phyloP scores from a whole-genome alignment of 1,284 basidiomycete genomes.

The Trichosporon faecale region DNA sequence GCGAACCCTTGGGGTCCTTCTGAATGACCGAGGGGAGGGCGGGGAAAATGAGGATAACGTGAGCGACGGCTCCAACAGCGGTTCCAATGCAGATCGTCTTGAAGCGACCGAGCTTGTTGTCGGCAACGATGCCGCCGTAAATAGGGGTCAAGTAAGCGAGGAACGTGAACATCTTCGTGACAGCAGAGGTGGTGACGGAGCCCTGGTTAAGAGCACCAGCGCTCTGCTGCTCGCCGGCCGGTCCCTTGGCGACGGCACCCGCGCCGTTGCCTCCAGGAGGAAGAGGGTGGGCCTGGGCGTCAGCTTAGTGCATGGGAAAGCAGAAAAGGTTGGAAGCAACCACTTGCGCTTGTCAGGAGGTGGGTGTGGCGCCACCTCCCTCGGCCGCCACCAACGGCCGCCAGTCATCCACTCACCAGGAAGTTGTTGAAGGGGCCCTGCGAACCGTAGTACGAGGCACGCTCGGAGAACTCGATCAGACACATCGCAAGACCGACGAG shows the following conservation, averaged over 20 bases:
- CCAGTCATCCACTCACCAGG: constrained; percentile 18
- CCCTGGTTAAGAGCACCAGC: constrained; percentile 57
- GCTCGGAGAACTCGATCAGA: constrained; percentile 49
- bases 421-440: constrained; percentile 30
- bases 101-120: constrained; percentile 64
- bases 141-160: constrained; percentile 38
- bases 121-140: constrained; percentile 59
- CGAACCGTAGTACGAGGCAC: constrained; percentile 30
- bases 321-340: too few relatives aligned
- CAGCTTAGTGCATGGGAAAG: neutral
- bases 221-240: constrained; percentile 57
- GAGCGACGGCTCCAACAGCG: constrained; percentile 41
- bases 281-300: constrained; percentile 51
- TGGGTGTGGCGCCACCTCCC: neutral
- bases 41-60: constrained; percentile 45
- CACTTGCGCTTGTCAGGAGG: too few relatives aligned
- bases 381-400: neutral
- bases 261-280: constrained; percentile 62
- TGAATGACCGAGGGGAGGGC: constrained; percentile 47
- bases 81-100: constrained; percentile 62
- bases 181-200: constrained; percentile 31
- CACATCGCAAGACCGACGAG: constrained; percentile 35
- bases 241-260: constrained; percentile 67
- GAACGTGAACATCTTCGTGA: constrained; percentile 40
- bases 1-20: constrained; percentile 11